Conservation (phyloP, 2,329 filamentous ascomycete species). For the Monascus ruber region DNA sequence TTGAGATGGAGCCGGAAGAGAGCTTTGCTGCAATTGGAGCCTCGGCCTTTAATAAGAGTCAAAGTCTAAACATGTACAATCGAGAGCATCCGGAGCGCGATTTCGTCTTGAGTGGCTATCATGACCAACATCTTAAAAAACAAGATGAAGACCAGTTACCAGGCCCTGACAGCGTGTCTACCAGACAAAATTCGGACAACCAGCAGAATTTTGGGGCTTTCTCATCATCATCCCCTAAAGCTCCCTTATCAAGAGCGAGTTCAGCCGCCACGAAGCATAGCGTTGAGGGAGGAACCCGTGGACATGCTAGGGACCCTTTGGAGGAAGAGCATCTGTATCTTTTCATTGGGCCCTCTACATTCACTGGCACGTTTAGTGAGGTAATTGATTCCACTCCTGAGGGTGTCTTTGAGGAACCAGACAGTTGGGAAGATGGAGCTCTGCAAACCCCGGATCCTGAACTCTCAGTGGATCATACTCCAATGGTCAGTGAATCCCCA, state of each 20-base stretch:
- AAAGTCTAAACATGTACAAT: conserved; percentile 38
- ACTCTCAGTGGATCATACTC: conserved; percentile 7
- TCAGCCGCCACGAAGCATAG: conserved; percentile 25
- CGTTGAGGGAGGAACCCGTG: conserved; percentile 37
- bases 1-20: conserved; percentile 36
- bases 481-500: conserved; percentile 69
- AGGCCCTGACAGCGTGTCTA: conserved; percentile 1
- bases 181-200: conserved; percentile 10
- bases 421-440: conserved; percentile 19
- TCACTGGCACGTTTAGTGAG: conserved; percentile 19
- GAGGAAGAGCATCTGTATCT: conserved; percentile 59
- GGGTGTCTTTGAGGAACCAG: conserved; percentile 12
- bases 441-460: conserved; percentile 22
- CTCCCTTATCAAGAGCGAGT: conserved; percentile 17
- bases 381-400: conserved; percentile 6
- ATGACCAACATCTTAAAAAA: conserved; percentile 19
- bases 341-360: conserved; percentile 56
- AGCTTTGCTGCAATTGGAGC: conserved; percentile 14
- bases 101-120: conserved; percentile 43
- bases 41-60: conserved; percentile 8
- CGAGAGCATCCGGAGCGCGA: conserved; percentile 38
- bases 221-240: conserved; percentile 18
- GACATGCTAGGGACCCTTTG: conserved; percentile 53
- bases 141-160: too few relatives aligned
- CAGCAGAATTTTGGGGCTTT: conserved; percentile 8